These are phyloP conservation scores for Colletotrichum filicis DNA, from an alignment of 2,329 filamentous ascomycete species.

Conservation along the genomic window DNA sequence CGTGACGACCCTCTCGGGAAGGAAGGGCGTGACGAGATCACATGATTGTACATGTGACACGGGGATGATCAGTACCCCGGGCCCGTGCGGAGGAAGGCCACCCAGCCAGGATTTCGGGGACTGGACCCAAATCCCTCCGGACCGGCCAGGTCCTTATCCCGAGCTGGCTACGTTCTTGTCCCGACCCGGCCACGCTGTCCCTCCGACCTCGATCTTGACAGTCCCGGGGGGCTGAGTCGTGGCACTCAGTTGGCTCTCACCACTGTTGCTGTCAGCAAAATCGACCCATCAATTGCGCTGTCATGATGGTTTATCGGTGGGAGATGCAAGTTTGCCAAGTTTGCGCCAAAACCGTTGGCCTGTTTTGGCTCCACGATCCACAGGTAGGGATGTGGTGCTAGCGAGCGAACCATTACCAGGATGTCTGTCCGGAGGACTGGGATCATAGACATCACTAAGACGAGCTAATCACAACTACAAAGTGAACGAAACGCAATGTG, in stretches of 20 bases:
- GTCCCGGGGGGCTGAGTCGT: background rate
- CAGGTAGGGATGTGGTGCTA: background rate
- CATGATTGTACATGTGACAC: background rate
- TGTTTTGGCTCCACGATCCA: background rate
- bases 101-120: background rate
- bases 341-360: too few species aligned
- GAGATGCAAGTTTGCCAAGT: too few species aligned
- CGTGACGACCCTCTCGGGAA: constrained; percentile 8
- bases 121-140: background rate
- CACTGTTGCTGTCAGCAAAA: background rate
- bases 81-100: background rate
- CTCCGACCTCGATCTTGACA: background rate
- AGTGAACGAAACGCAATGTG: background rate
- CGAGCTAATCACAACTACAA: background rate
- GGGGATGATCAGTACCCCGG: background rate
- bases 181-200: background rate
- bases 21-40: constrained; percentile 30
- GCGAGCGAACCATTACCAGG: background rate
- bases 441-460: background rate
- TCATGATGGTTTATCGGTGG: background rate
- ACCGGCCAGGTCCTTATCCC: background rate
- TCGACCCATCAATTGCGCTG: background rate
- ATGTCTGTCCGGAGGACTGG: background rate
- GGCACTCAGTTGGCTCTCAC: background rate
- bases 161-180: background rate